Evolutionary conservation across 2,329 filamentous ascomycete species (phyloP), one percentile per base, ranked within the genome.

Genomic region (Exophiala bonariae): DNA sequence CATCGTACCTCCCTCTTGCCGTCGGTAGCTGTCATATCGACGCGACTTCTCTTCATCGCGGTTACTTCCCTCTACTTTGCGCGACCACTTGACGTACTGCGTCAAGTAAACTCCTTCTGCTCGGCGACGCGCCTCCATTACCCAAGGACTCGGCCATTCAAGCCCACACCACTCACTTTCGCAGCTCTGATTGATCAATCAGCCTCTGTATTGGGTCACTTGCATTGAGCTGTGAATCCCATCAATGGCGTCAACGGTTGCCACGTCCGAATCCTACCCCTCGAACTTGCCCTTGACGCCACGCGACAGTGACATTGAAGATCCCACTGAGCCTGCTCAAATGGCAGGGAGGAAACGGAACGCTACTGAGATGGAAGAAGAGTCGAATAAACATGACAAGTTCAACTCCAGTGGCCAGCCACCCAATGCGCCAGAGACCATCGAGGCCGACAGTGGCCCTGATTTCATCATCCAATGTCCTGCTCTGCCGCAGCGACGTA

Each of bases 301-400:
- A 11, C 16, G 36, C 16, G 48, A 45, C 8, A 48, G 40, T 42
- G 41, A 49, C 14, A 40, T 22, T 34, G 50, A 46, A 34, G 36
- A 23, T 10, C 22, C 13, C 18, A 36, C 7, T 33, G 30, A 48
- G 31, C 22, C 35, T 14, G 11, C 40, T 13, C 37, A 38, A 20
- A 47, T 49, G 36, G 32, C 35, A 14, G 42, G 45, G 18, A 44
- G 50, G 22, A 56, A 56, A 23, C 53, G 53, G 34, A 50, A 38
- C n/a, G 53, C 53, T 7, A 44, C 41, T 19, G 53, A 56, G 35
- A 53, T 53, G 47, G 50, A 53, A 36, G 41, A 47, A 17, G 34
- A 42, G 31, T 32, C 38, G 35, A 23, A 6, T 10, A 14, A 18
- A 22, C 41, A 35, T 20, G 20, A 26, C 23, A 18, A 16, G 17